A percentile compares a stretch with the other conserved stretches of the same genome.
Evolutionary conservation across 2,329 filamentous ascomycete species (phyloP).

Genomic region (Aciculosporium take): DNA sequence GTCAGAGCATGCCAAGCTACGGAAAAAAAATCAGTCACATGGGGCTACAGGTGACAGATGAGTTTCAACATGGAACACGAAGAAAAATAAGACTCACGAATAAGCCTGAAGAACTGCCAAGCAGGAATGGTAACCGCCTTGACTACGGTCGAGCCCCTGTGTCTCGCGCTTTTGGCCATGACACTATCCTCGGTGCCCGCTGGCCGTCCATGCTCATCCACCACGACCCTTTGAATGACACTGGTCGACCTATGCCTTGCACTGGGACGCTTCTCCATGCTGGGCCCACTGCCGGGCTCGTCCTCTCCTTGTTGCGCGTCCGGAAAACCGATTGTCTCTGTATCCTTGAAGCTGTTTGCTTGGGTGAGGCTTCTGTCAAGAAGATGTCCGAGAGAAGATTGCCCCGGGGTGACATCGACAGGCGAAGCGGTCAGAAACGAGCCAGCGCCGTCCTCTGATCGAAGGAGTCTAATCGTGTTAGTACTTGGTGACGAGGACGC

Average conservation of each 20-base stretch:
- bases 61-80: too few species aligned
- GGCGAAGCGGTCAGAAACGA: constrained; percentile 22
- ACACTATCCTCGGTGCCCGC: constrained; percentile 26
- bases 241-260: constrained; percentile 39
- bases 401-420: constrained; percentile 14
- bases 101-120: constrained; percentile 92
- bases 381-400: constrained; percentile 1
- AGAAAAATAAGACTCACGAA: constrained; percentile 47
- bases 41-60: not conserved
- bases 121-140: constrained; percentile 92
- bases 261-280: constrained; percentile 7
- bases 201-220: constrained; percentile 35
- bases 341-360: not conserved
- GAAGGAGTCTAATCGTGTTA: constrained; percentile 21
- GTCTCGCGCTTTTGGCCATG: constrained; percentile 28
- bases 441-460: constrained; percentile 18
- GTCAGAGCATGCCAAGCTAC: constrained; percentile 68
- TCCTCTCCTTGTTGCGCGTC: not conserved
- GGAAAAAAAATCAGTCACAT: constrained; percentile 3
- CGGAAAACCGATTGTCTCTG: not conserved
- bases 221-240: constrained; percentile 45
- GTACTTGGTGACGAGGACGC: constrained; percentile 15
- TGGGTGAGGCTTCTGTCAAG: not conserved
- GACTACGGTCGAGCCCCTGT: constrained; percentile 33
- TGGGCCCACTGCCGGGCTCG: constrained; percentile 1